Evolutionary conservation across 495 filamentous ascomycete genomes (phyloP).

Genomic region (Jackrogersella multiformis): DNA sequence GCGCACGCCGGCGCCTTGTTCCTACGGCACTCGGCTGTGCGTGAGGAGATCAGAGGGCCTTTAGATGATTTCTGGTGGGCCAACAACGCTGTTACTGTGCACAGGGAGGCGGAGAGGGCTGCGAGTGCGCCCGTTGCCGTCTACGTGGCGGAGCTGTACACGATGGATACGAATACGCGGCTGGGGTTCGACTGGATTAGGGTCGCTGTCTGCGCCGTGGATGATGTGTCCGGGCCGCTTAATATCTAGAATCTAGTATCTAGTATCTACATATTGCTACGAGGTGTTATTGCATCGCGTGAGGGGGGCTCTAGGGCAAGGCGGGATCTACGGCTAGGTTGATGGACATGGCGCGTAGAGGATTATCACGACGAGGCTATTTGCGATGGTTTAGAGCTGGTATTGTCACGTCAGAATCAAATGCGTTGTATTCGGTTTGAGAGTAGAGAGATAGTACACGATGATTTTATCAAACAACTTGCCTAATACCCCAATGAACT

Average conservation of each 20-base stretch:
- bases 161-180: conserved; percentile 7
- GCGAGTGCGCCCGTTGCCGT: background rate
- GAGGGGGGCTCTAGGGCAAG: too few species aligned
- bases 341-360: background rate
- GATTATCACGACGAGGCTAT: background rate
- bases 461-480: too few species aligned
- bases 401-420: background rate
- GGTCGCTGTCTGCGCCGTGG: conserved; percentile 24
- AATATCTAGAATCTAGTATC: conserved; percentile 12
- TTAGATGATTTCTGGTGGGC: conserved; percentile 29
- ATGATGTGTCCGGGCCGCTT: conserved; percentile 23
- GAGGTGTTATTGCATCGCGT: too few species aligned
- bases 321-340: background rate
- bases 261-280: too few species aligned
- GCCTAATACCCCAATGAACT: too few species aligned
- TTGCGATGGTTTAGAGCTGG: background rate
- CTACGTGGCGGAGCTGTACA: conserved; percentile 23
- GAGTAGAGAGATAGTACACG: background rate
- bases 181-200: conserved; percentile 29
- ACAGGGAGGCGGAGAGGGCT: conserved; percentile 3
- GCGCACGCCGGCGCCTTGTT: conserved; percentile 18
- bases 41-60: conserved; percentile 5
- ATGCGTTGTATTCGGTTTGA: background rate
- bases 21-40: conserved; percentile 19
- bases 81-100: conserved; percentile 3